phyloP scores from a whole-genome alignment of 306 rosid species.

The Malus sieversii region DNA sequence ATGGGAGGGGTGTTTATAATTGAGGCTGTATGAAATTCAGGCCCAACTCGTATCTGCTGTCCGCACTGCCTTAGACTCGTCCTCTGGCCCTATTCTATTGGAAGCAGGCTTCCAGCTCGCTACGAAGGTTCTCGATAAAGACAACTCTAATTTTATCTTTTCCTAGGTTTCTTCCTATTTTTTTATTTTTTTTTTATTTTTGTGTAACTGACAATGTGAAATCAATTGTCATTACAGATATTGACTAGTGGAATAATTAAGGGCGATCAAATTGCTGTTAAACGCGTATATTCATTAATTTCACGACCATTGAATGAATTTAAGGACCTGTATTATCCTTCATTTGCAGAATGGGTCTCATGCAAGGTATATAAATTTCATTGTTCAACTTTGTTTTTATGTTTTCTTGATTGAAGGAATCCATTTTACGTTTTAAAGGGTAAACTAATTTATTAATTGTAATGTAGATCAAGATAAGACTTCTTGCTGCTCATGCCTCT shows the following conservation, averaged over 20 bases:
- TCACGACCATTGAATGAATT: slow-evolving; percentile 84
- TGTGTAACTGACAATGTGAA: neutral
- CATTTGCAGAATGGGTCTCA: slow-evolving; percentile 98
- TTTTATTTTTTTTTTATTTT: neutral
- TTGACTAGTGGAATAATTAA: slow-evolving; percentile 89
- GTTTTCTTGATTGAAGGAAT: neutral
- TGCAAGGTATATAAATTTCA: slow-evolving; percentile 55
- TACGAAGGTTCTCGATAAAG: slow-evolving; percentile 58
- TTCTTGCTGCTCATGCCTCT: slow-evolving; percentile 96
- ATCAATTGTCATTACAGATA: slow-evolving; percentile 45
- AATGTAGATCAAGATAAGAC: slow-evolving; percentile 81
- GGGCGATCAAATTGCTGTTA: slow-evolving; percentile 85
- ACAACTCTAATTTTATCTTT: slow-evolving; percentile 6
- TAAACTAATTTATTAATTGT: slow-evolving; percentile 5
- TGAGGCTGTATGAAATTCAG: slow-evolving; percentile 36
- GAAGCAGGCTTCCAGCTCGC: slow-evolving; percentile 97
- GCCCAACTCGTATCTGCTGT: slow-evolving; percentile 96
- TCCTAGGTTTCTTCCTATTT: slow-evolving; percentile 1
- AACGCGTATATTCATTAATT: slow-evolving; percentile 80
- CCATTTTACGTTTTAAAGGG: neutral
- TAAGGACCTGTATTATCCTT: slow-evolving; percentile 91
- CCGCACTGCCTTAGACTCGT: slow-evolving; percentile 85
- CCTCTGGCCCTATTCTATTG: slow-evolving; percentile 82
- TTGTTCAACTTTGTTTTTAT: neutral
- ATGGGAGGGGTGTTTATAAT: slow-evolving; percentile 10